Percentiles rank a stretch among this genome's conserved stretches.
Evolutionary conservation across 2,329 filamentous ascomycete genomes (phyloP).

Genomic region (Bipolaris oryzae): DNA sequence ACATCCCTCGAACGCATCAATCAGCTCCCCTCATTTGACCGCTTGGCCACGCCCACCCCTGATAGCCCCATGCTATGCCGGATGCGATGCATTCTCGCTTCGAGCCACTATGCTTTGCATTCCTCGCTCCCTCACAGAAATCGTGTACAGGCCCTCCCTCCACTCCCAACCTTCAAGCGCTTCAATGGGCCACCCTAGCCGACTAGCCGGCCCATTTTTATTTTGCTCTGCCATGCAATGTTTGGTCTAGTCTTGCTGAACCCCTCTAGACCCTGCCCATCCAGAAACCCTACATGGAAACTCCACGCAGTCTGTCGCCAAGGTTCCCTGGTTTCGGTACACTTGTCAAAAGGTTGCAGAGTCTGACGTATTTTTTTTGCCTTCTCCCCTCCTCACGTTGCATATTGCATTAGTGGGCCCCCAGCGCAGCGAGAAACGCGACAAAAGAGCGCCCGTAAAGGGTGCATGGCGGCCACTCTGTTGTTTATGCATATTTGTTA

Average conservation of each 20-base stretch:
- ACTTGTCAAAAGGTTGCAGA: constrained; percentile 37
- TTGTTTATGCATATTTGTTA: constrained; percentile 42
- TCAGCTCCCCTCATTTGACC: constrained; percentile 36
- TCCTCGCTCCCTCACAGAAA: constrained; percentile 41
- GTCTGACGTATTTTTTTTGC: constrained; percentile 42
- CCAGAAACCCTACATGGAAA: constrained; percentile 17
- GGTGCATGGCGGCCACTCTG: constrained; percentile 37
- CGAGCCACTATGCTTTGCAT: constrained; percentile 45
- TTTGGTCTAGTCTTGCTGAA: constrained; percentile 32
- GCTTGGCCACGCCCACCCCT: constrained; percentile 25
- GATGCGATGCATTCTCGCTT: constrained; percentile 40
- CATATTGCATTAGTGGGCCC: constrained; percentile 43
- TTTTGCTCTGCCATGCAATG: constrained; percentile 17
- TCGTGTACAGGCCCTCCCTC: constrained; percentile 42
- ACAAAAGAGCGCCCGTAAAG: constrained; percentile 21
- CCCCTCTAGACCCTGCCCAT: constrained; percentile 27
- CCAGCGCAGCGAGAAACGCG: constrained; percentile 35
- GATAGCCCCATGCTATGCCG: constrained; percentile 41
- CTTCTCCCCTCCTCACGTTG: constrained; percentile 35
- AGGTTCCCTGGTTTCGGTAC: constrained; percentile 36
- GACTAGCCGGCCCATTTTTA: constrained; percentile 36
- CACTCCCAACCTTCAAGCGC: constrained; percentile 48
- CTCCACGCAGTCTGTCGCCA: constrained; percentile 37
- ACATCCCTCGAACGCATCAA: constrained; percentile 45
- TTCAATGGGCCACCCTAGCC: constrained; percentile 26